These are phyloP conservation scores for Thielaviopsis euricoi DNA, from an alignment of 2,329 filamentous ascomycete genomes.

Conservation along the genomic window DNA sequence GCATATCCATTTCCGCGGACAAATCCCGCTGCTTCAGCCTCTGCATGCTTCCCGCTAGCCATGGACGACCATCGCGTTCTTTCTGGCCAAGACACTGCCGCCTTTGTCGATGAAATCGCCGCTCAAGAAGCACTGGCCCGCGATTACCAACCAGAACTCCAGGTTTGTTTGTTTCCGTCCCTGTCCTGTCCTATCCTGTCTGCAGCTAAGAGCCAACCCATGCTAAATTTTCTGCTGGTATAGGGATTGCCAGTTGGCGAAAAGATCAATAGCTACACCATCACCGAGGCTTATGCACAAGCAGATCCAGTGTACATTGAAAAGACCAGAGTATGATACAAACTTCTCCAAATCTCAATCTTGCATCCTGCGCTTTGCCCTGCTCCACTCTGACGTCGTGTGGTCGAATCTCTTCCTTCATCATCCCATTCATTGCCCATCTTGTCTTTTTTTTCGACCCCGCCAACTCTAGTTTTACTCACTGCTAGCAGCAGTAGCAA, in stretches of 20 bases:
- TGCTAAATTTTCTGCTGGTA: conserved; percentile 15
- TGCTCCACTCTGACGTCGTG: neutral
- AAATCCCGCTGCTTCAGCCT: conserved; percentile 5
- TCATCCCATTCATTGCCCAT: neutral
- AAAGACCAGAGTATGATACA: conserved; percentile 60
- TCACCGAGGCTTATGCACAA: conserved; percentile 74
- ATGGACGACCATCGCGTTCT: conserved; percentile 20
- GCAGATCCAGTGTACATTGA: conserved; percentile 71
- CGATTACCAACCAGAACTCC: conserved; percentile 39
- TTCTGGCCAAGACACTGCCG: conserved; percentile 1
- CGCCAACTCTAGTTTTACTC: neutral
- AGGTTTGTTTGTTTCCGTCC: too few species aligned
- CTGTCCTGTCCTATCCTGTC: too few species aligned
- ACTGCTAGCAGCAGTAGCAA: too few species aligned
- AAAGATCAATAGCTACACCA: conserved; percentile 57
- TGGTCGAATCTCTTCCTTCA: conserved; percentile 3
- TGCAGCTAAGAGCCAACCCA: conserved; percentile 12
- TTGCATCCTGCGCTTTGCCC: conserved; percentile 10
- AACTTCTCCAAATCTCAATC: neutral
- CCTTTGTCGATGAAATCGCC: conserved; percentile 26
- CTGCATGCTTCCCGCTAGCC: conserved; percentile 15
- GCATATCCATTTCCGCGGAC: neutral
- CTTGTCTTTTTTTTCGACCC: neutral
- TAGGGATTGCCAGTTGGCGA: conserved; percentile 74
- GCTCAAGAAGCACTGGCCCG: conserved; percentile 45